Conservation (phyloP, 139 green algal genomes). For the Coelastrella sp. region DNA sequence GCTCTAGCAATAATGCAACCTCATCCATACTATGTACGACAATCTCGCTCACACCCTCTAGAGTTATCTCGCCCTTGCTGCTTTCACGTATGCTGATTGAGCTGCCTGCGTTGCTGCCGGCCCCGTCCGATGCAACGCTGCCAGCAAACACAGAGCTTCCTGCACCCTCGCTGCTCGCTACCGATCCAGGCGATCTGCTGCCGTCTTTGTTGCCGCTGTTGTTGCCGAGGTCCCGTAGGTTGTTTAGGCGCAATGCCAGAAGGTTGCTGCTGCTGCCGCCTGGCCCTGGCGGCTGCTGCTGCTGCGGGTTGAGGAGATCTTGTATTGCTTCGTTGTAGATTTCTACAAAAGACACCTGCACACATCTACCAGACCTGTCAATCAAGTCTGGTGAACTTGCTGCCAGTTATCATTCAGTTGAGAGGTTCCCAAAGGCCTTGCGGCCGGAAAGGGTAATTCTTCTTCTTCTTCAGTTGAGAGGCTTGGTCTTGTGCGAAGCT, state of each 20-base stretch:
- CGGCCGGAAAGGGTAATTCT: no score
- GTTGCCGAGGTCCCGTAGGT: neutral
- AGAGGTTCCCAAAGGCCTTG: no score
- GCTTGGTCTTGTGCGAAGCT: no score
- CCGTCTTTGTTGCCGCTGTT: constrained; percentile 13
- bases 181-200: neutral
- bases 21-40: constrained; percentile 38
- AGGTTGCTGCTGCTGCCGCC: neutral
- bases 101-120: neutral
- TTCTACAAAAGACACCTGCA: constrained; percentile 66
- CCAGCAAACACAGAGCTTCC: neutral
- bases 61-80: constrained; percentile 49
- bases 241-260: neutral
- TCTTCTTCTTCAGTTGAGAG: no score
- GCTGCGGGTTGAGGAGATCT: constrained; percentile 42
- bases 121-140: neutral
- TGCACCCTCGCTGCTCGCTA: neutral
- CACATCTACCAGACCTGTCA: no score
- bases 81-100: constrained; percentile 56
- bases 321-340: constrained; percentile 68
- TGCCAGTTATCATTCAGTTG: no score
- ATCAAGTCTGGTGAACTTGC: no score
- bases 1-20: constrained; percentile 40
- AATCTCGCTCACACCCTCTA: constrained; percentile 63
- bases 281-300: neutral